Evolutionary conservation across 2,329 filamentous ascomycete genomes (phyloP), one percentile per base, ranked within the genome.

Genomic region (Bipolaris gigantea): DNA sequence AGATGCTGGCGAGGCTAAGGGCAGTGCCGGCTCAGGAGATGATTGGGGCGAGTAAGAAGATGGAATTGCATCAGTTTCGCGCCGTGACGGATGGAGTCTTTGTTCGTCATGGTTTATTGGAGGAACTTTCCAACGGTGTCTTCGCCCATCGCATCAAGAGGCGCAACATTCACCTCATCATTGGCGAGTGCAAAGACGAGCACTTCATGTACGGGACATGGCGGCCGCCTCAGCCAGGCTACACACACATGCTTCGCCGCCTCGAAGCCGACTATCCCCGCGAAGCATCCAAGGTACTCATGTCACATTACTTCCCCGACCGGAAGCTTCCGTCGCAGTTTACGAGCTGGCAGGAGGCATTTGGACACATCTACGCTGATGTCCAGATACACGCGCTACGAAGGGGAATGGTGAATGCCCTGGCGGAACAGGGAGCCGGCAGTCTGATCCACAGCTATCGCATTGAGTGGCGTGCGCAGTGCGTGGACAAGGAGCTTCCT

Each of bases 141-240:
- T 82, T 83, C 50, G 81, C 78, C 0, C 57, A 62, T 3, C 70
- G 69, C 3, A 74, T 84, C 65, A 73, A 75, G 35, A 59, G 64
- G 1, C 76, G 80, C 2, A 75, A 76, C 30, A 67, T 83, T 40
- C 76, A 76, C 18, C 70, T 85, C 39, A 71, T 85, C 50, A 78
- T 80, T 15, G 83, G 83, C 33, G 83, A 85, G 65, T 83, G 81
- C 53, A 65, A 73, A 43, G 78, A 83, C 54, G 83, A 85, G 64
- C 80, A 80, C 57, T 73, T 74, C 60, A 67, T 81, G 3, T 85
- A 85, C 63, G 77, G 75, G 1, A 70, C 69, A 8, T 84, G 80
- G 79, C 73, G 75, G 15, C 79, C 81, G 1, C 81, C 82, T 0
- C 44, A 53, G 2, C 59, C 72, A 2, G 72, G 79, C 35, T 75